phyloP scores from a whole-genome alignment of 495 filamentous ascomycete genomes.

The Xylaria acuta region DNA sequence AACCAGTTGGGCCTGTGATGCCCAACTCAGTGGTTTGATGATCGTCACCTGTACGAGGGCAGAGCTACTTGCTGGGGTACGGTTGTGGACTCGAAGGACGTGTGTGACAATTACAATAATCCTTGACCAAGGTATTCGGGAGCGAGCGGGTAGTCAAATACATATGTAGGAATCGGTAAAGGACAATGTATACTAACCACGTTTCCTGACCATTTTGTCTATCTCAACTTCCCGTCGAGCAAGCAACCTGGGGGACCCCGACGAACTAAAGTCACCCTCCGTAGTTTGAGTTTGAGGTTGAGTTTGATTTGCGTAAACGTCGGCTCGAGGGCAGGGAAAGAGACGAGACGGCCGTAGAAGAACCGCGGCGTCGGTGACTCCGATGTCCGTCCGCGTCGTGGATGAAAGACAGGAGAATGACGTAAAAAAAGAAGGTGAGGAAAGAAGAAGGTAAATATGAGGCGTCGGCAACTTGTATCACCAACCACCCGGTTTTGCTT shows the following conservation, averaged over 20 bases:
- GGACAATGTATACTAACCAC: slow-evolving; percentile 22
- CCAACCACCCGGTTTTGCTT: slow-evolving; percentile 23
- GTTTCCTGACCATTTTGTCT: slow-evolving; percentile 28
- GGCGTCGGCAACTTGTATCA: slow-evolving; percentile 17
- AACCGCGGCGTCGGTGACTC: slow-evolving; percentile 20
- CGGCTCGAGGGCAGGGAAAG: background rate
- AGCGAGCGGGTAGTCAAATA: slow-evolving; percentile 2
- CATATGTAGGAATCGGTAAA: background rate
- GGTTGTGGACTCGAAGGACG: slow-evolving; percentile 10
- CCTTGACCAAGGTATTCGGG: slow-evolving; percentile 16
- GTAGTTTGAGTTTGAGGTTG: slow-evolving; percentile 21
- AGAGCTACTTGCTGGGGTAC: slow-evolving; percentile 18
- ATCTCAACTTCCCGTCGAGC: slow-evolving; percentile 9
- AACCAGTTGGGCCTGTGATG: slow-evolving; percentile 4
- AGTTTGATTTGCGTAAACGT: slow-evolving; percentile 18
- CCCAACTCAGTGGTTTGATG: slow-evolving; percentile 8
- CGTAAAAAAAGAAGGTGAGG: slow-evolving; percentile 2
- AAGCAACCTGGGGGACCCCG: background rate
- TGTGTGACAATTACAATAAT: slow-evolving; percentile 24
- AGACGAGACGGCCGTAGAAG: background rate
- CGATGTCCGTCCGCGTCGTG: slow-evolving; percentile 9
- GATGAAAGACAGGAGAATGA: slow-evolving; percentile 19
- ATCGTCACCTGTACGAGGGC: slow-evolving; percentile 15
- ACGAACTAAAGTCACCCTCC: background rate
- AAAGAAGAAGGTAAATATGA: slow-evolving; percentile 5